phyloP scores from a whole-genome alignment of 306 rosid genomes.

The Begonia loranthoides region DNA sequence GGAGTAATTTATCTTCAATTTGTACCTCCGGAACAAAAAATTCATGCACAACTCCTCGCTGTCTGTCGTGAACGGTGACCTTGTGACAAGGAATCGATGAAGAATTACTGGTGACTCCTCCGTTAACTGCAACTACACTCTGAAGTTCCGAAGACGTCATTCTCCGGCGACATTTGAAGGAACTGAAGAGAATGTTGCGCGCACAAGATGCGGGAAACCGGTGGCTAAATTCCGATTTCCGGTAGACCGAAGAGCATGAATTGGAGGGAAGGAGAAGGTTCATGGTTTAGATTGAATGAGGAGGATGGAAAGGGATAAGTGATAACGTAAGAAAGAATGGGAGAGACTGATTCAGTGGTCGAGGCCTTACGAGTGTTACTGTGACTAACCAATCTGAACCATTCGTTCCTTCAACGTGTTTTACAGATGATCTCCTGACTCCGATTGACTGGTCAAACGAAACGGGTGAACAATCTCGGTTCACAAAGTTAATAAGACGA shows the following conservation, averaged over 20 bases:
- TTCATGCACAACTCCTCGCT: conserved; percentile 70
- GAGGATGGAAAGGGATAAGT: conserved; percentile 6
- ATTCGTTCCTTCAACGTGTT: no score
- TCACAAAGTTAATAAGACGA: no score
- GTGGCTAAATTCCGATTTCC: conserved; percentile 10
- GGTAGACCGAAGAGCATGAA: conserved; percentile 20
- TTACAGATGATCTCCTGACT: no score
- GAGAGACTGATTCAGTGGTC: not conserved
- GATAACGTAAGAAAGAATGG: conserved; percentile 5
- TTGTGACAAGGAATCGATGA: conserved; percentile 48
- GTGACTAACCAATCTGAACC: no score
- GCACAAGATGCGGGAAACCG: conserved; percentile 11
- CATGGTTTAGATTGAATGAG: conserved; percentile 21
- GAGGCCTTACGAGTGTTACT: not conserved
- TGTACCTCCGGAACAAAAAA: conserved; percentile 82
- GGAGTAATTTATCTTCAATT: conserved; percentile 1
- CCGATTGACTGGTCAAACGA: no score
- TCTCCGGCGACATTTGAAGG: conserved; percentile 26
- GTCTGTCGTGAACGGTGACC: conserved; percentile 77
- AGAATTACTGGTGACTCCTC: conserved; percentile 14
- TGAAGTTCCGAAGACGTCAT: conserved; percentile 43
- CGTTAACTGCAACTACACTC: conserved; percentile 21
- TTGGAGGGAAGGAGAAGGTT: conserved; percentile 42
- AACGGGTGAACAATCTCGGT: no score
- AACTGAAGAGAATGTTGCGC: conserved; percentile 1